Conservation (phyloP, 1,139 yeast genomes). For the Saccharomyces hybrid region DNA sequence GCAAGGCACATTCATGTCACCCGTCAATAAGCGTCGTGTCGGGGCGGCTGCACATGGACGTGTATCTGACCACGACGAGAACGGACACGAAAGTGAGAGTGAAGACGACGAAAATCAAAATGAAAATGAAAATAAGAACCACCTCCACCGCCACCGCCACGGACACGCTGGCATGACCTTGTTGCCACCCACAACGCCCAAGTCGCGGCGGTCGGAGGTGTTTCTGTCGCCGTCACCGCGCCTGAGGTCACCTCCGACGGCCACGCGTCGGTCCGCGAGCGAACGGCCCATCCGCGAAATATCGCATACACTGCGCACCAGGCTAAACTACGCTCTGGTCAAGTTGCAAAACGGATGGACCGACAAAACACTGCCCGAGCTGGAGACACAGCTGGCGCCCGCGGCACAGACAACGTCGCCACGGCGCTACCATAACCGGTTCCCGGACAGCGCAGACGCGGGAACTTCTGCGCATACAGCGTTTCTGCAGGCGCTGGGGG, state of each 20-base stretch:
- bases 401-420: background rate
- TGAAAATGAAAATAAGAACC: constrained; percentile 8
- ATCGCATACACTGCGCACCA: constrained; percentile 37
- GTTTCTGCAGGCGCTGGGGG: constrained; percentile 32
- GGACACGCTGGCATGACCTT: constrained; percentile 4
- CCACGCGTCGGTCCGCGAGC: constrained; percentile 20
- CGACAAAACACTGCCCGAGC: constrained; percentile 34
- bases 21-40: constrained; percentile 4
- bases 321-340: constrained; percentile 41
- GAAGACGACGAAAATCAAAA: constrained; percentile 1
- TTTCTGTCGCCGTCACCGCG: constrained; percentile 34
- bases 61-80: constrained; percentile 16
- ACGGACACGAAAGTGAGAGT: constrained; percentile 4
- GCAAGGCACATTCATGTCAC: constrained; percentile 1
- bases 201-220: constrained; percentile 27
- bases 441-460: constrained; percentile 10
- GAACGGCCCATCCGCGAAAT: constrained; percentile 36
- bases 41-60: constrained; percentile 5
- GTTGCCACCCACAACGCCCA: constrained; percentile 34
- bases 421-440: constrained; percentile 2
- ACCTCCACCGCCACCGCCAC: background rate
- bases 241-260: constrained; percentile 32
- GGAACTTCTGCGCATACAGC: constrained; percentile 34
- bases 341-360: constrained; percentile 40
- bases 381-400: constrained; percentile 26